Conservation (phyloP, 2,329 filamentous ascomycete species). For the Fonsecaea nubica region DNA sequence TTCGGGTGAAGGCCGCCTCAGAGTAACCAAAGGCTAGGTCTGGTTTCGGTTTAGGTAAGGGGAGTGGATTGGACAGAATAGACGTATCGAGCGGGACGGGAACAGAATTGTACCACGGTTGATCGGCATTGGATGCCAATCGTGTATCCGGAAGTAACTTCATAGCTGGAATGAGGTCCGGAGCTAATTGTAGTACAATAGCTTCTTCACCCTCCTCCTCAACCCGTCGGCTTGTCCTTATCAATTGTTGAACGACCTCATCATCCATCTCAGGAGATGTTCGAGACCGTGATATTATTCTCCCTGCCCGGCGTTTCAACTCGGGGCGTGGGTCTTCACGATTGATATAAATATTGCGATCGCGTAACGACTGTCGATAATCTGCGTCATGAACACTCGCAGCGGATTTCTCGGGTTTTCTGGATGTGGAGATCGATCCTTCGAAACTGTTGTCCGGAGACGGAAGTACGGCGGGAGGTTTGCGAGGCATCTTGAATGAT, state of each 20-base stretch:
- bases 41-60: conserved; percentile 29
- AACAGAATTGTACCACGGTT: conserved; percentile 30
- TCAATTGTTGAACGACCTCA: conserved; percentile 11
- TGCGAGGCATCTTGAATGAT: conserved; percentile 14
- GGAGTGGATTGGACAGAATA: conserved; percentile 14
- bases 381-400: conserved; percentile 22
- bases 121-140: conserved; percentile 16
- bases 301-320: conserved; percentile 17
- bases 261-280: conserved; percentile 27
- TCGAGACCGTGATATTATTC: conserved; percentile 24
- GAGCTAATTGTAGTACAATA: conserved; percentile 19
- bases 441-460: conserved; percentile 11
- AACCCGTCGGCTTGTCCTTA: conserved; percentile 4
- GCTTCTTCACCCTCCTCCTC: conserved; percentile 15
- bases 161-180: conserved; percentile 25
- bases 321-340: conserved; percentile 14
- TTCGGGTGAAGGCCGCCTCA: conserved; percentile 25
- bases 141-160: conserved; percentile 17
- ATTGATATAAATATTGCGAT: conserved; percentile 24
- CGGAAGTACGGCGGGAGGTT: conserved; percentile 6
- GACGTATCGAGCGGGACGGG: conserved; percentile 22
- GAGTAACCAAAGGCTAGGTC: conserved; percentile 35
- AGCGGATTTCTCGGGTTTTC: conserved; percentile 22
- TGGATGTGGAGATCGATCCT: conserved; percentile 15
- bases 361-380: conserved; percentile 19